These are phyloP conservation scores for Asclepias syriaca DNA, from an alignment of 257 asterid species.

Conservation along the genomic window DNA sequence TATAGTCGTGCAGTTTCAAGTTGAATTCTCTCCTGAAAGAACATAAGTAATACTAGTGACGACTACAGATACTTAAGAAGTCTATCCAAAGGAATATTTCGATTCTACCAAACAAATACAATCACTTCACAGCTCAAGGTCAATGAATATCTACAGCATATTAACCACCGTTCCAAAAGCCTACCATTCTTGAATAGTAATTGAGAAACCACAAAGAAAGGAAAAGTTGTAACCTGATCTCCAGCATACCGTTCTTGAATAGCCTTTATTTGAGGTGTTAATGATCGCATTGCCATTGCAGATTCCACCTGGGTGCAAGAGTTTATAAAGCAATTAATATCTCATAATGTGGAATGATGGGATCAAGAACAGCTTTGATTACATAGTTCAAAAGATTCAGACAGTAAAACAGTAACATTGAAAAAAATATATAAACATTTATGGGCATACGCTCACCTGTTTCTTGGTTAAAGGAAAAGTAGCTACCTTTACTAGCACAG, in stretches of 20 bases:
- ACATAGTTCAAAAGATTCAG: background rate
- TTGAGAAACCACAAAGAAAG: conserved; percentile 7
- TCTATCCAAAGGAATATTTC: background rate
- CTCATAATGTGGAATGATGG: too few species aligned
- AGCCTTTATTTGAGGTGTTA: conserved; percentile 97
- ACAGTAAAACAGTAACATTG: background rate
- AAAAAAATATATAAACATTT: background rate
- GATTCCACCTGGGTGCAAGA: conserved; percentile 73
- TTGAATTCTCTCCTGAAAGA: conserved; percentile 83
- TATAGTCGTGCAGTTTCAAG: conserved; percentile 93
- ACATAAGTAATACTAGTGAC: conserved; percentile 22
- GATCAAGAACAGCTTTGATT: conserved; percentile 4
- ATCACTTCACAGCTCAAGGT: background rate
- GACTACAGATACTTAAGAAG: background rate
- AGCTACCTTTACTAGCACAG: conserved; percentile 83
- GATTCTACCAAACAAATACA: background rate
- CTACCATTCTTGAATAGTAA: background rate
- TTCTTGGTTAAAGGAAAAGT: conserved; percentile 94
- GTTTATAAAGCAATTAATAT: conserved; percentile 13
- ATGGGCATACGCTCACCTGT: conserved; percentile 47
- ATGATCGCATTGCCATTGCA: conserved; percentile 91
- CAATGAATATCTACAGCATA: background rate
- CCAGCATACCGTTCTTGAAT: conserved; percentile 96
- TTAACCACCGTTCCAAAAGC: background rate
- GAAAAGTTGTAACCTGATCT: conserved; percentile 66